Conservation (phyloP, 441 rosid species). For the Francoa sonchifolia region DNA sequence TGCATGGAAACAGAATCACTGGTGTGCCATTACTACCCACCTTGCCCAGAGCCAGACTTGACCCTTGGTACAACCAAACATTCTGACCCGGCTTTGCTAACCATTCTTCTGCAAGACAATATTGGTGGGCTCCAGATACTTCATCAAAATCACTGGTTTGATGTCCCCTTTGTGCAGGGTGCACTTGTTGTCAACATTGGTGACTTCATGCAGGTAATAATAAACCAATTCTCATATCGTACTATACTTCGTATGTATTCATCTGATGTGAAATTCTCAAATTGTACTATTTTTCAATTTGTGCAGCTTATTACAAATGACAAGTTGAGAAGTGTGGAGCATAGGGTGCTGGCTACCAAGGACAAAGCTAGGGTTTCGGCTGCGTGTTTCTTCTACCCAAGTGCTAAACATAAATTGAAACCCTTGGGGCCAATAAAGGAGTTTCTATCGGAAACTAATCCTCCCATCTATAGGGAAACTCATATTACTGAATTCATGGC, state of each 20-base stretch:
- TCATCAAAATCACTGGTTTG: slow-evolving; percentile 11
- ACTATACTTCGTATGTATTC: neutral
- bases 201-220: slow-evolving; percentile 41
- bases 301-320: slow-evolving; percentile 25
- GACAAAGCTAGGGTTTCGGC: slow-evolving; percentile 18
- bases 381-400: slow-evolving; percentile 33
- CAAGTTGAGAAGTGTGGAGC: slow-evolving; percentile 39
- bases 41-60: slow-evolving; percentile 43
- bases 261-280: neutral
- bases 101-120: slow-evolving; percentile 13
- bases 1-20: slow-evolving; percentile 42
- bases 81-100: slow-evolving; percentile 7
- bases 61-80: slow-evolving; percentile 16
- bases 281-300: neutral
- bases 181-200: slow-evolving; percentile 36
- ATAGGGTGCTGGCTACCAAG: slow-evolving; percentile 23
- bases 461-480: slow-evolving; percentile 24
- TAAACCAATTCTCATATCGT: neutral
- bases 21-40: slow-evolving; percentile 39
- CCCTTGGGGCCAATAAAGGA: slow-evolving; percentile 25
- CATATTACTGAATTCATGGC: slow-evolving; percentile 17
- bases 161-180: slow-evolving; percentile 10
- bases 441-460: slow-evolving; percentile 17
- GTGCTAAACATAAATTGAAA: slow-evolving; percentile 14
- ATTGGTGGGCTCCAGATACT: slow-evolving; percentile 12